Evolutionary conservation across 2,329 filamentous ascomycete genomes (phyloP), one percentile per base, ranked within the genome.

Genomic region (Nemania sp.): DNA sequence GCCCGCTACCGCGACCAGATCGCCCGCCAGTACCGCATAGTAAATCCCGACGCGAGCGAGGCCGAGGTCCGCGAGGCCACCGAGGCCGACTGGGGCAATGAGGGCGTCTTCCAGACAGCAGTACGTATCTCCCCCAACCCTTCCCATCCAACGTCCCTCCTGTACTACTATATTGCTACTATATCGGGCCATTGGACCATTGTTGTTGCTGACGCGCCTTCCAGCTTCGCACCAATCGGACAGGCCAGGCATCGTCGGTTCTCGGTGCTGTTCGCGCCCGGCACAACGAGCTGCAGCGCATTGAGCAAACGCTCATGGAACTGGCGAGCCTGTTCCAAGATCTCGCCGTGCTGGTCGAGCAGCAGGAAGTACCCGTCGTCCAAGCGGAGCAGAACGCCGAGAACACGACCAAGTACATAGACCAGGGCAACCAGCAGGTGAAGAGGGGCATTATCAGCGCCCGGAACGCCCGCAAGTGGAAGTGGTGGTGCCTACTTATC

Each of bases 51-150:
- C 46, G 91, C 90, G n/a, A 84, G 83, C 50, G 89, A 92, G 61
- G 79, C 83, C 1, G 89, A 94, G 75, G 87, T 93, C 2, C 79
- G 82, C 50, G 80, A 90, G 73, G 90, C 90, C 3, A 80, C 86
- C 21, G 81, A 90, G 67, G 80, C 86, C 55, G 87, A 92, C 73
- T 90, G 90, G 88, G 86, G 88, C 55, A 85, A 90, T 60, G 88
- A 93, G 78, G 89, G 90, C 70, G 87, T 95, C 57, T 95, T 94
- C 79, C 89, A 92, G 76, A 89, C 87, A 59, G 90, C 90, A 61
- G 90, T 94, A 46, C 29, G 37, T 59, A 21, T 51, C 42, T 34
- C 18, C 5, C 5, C 32, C 37, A 29, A 29, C 25, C 39, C 32
- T 5, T 53, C 54, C 45, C 42, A 18, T 21, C 25, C 25, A 29